Conservation (phyloP, 176 grass and related monocot genomes). For the Aegilops longissima region DNA sequence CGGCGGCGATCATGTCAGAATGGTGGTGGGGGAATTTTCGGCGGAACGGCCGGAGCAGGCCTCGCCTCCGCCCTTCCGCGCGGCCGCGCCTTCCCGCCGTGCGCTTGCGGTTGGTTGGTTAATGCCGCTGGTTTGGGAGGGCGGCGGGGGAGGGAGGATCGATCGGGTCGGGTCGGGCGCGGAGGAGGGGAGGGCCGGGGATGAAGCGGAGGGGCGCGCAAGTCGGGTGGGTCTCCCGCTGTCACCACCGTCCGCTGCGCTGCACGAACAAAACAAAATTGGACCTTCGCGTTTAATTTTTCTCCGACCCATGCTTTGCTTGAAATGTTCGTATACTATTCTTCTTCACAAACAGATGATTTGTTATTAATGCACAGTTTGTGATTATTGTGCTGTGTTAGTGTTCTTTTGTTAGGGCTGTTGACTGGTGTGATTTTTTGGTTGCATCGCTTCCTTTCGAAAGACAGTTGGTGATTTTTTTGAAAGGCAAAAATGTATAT, state of each 20-base stretch:
- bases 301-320: neutral
- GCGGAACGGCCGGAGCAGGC: conserved; percentile 42
- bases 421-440: too few species aligned
- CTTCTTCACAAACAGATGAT: neutral
- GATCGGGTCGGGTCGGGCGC: conserved; percentile 14
- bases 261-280: conserved; percentile 9
- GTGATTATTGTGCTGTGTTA: too few species aligned
- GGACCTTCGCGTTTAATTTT: neutral
- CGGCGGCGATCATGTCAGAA: conserved; percentile 29
- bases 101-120: conserved; percentile 19
- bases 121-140: conserved; percentile 35
- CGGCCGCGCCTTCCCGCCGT: conserved; percentile 42
- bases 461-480: too few species aligned
- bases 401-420: too few species aligned
- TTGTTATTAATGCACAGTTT: too few species aligned
- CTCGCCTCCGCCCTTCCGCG: conserved; percentile 40
- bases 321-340: neutral
- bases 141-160: conserved; percentile 10
- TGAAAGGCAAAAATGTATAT: too few species aligned
- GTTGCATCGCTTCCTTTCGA: too few species aligned
- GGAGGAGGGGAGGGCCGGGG: conserved; percentile 28
- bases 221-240: conserved; percentile 32
- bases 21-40: conserved; percentile 3
- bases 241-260: conserved; percentile 17
- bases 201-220: conserved; percentile 42